phyloP scores from a whole-genome alignment of 164 flowering plant species.

The Vitis riparia region DNA sequence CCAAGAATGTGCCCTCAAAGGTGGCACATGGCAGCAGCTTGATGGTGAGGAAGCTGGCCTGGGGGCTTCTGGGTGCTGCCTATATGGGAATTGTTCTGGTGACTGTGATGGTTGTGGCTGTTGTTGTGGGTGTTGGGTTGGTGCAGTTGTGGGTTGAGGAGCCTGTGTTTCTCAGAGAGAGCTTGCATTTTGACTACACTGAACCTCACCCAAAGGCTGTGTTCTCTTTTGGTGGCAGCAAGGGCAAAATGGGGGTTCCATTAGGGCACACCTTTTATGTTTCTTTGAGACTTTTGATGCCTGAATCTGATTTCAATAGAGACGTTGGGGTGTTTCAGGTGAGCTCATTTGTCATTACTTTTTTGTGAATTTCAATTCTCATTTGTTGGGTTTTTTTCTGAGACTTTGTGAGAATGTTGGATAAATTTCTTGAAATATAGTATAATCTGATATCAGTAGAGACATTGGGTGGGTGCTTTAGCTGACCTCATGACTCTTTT shows the following conservation, averaged over 20 bases:
- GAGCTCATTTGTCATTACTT: not conserved
- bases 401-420: not conserved
- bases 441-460: too few relatives aligned
- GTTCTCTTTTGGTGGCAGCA: constrained; percentile 23
- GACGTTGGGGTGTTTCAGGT: constrained; percentile 85
- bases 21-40: constrained; percentile 23
- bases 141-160: constrained; percentile 64
- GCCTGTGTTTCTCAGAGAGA: constrained; percentile 50
- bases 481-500: too few relatives aligned
- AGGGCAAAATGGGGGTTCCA: constrained; percentile 39
- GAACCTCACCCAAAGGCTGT: constrained; percentile 53
- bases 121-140: constrained; percentile 49
- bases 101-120: constrained; percentile 38
- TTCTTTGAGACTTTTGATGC: constrained; percentile 61
- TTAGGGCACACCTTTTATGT: constrained; percentile 64
- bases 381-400: not conserved
- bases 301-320: constrained; percentile 76
- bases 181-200: constrained; percentile 66
- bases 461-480: too few relatives aligned
- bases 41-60: constrained; percentile 36
- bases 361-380: not conserved
- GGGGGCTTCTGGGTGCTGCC: constrained; percentile 51
- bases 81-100: constrained; percentile 43
- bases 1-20: constrained; percentile 22
- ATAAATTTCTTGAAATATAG: too few relatives aligned